Conservation (phyloP, 768 basidiomycete species). For the Pulveroboletus sp. region DNA sequence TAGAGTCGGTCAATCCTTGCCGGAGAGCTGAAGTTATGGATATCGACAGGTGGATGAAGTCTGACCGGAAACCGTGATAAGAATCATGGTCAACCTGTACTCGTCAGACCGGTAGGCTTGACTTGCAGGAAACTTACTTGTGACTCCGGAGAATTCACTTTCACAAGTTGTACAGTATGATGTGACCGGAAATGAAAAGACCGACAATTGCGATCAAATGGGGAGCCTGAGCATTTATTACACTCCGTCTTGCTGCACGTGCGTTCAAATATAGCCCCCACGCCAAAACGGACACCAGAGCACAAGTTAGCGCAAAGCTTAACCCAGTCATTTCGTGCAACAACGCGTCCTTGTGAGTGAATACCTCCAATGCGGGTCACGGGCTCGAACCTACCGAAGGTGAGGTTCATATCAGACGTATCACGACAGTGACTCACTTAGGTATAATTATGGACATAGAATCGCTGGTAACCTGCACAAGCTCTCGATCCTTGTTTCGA, state of each 20-base stretch:
- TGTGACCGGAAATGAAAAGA: constrained; percentile 79
- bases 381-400: constrained; percentile 21
- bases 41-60: constrained; percentile 89
- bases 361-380: constrained; percentile 4
- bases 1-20: constrained; percentile 16
- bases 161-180: constrained; percentile 64
- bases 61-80: constrained; percentile 83
- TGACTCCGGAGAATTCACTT: constrained; percentile 35
- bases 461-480: constrained; percentile 79
- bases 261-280: constrained; percentile 79
- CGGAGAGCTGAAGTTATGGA: constrained; percentile 70
- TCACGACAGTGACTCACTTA: constrained; percentile 49
- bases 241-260: constrained; percentile 70
- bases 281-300: constrained; percentile 83
- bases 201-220: constrained; percentile 77
- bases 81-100: constrained; percentile 59
- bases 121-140: constrained; percentile 41
- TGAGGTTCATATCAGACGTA: neutral
- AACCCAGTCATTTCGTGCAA: constrained; percentile 35
- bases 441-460: constrained; percentile 82
- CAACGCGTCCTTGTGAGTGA: constrained; percentile 19
- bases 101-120: neutral
- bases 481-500: constrained; percentile 66
- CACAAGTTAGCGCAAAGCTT: constrained; percentile 83
- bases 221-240: constrained; percentile 49